phyloP scores from a whole-genome alignment of 441 rosid species.

The Metrosideros polymorpha region DNA sequence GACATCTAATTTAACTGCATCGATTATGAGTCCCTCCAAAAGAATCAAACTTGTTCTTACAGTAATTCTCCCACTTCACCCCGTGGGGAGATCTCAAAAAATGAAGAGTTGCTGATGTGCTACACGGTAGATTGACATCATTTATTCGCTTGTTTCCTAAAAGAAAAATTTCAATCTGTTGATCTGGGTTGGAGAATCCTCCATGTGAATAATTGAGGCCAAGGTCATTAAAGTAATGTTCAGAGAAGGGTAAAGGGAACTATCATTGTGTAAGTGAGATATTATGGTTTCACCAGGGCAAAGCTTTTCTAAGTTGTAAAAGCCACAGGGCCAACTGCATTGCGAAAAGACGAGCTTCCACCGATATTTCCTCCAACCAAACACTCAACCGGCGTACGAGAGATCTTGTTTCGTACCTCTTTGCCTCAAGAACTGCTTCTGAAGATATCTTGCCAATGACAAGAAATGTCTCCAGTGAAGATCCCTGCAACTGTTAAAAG shows the following conservation, averaged over 20 bases:
- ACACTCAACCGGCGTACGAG: conserved; percentile 30
- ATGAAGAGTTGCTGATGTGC: not conserved
- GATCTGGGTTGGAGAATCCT: not conserved
- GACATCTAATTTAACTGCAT: not conserved
- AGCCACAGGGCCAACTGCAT: conserved; percentile 69
- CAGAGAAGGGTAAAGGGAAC: not conserved
- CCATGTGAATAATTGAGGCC: not conserved
- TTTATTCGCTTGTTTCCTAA: not conserved
- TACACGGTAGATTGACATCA: not conserved
- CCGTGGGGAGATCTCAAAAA: not conserved
- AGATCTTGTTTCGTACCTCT: conserved; percentile 46
- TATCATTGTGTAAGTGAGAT: not conserved
- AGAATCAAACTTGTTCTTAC: not conserved
- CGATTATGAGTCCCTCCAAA: not conserved
- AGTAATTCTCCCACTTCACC: not conserved
- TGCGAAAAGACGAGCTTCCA: conserved; percentile 55
- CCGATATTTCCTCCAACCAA: conserved; percentile 52
- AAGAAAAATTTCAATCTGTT: conserved; percentile 3
- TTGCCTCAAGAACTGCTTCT: conserved; percentile 77
- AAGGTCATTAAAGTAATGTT: not conserved
- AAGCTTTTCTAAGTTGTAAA: conserved; percentile 48
- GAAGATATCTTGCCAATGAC: conserved; percentile 82
- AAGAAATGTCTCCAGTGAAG: conserved; percentile 64
- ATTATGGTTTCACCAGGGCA: conserved; percentile 18
- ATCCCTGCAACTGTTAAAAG: conserved; percentile 49